Percentiles rank a stretch among this genome's conserved stretches.
Conservation (phyloP, 192 early-diverging fungal species). For the Helicostylum pulchrum region DNA sequence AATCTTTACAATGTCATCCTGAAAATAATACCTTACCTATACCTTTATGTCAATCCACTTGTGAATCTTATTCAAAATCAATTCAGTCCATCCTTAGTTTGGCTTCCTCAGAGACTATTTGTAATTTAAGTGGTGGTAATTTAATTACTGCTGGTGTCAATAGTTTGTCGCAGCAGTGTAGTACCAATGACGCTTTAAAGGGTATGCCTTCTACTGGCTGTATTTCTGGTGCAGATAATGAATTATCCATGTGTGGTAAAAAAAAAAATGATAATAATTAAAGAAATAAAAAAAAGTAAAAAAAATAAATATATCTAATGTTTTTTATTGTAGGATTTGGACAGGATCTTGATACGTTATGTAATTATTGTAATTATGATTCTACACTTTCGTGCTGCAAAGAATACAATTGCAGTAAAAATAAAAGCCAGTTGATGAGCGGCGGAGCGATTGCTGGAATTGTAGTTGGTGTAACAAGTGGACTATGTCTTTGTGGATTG, state of each 20-base stretch:
- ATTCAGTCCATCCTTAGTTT: background rate
- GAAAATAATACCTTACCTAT: conserved; percentile 5
- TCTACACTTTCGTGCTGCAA: conserved; percentile 17
- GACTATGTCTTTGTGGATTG: background rate
- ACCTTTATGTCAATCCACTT: conserved; percentile 16
- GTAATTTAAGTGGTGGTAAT: too few relatives aligned
- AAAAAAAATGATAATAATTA: background rate
- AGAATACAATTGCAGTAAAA: conserved; percentile 11
- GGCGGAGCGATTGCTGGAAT: conserved; percentile 7
- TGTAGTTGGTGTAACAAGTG: background rate
- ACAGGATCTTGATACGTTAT: conserved; percentile 18
- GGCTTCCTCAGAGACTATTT: too few relatives aligned
- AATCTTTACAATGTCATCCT: background rate
- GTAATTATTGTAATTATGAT: conserved; percentile 17
- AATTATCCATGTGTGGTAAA: conserved; percentile 10
- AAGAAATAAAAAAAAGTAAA: background rate
- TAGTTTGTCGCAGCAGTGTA: conserved; percentile 1
- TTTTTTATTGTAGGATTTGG: conserved; percentile 18
- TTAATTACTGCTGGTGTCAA: background rate
- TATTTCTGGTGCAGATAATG: conserved; percentile 8
- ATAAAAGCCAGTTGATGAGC: background rate
- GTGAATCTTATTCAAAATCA: background rate
- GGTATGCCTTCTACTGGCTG: conserved; percentile 4
- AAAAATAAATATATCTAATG: too few relatives aligned
- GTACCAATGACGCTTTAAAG: background rate